Evolutionary conservation across 495 filamentous ascomycete species (phyloP).

Genomic region (Staphylotrichum tortipilum): DNA sequence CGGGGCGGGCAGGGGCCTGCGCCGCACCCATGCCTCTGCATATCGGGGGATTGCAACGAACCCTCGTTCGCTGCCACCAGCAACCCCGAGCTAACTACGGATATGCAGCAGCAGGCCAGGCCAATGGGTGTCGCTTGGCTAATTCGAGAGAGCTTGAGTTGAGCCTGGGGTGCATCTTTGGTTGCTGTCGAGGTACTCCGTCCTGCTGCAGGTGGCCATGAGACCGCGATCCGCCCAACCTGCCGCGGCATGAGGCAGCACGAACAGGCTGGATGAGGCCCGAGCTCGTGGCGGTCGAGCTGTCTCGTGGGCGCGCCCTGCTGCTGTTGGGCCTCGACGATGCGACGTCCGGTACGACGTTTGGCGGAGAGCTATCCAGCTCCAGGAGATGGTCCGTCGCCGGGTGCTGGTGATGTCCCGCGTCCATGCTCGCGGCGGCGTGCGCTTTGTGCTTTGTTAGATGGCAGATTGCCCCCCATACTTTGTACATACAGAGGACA

Average conservation of each 20-base stretch:
- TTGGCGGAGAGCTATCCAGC: no score
- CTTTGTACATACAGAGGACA: no score
- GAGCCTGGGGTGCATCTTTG: slow-evolving; percentile 19
- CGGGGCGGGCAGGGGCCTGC: slow-evolving; percentile 10
- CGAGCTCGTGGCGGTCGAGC: neutral
- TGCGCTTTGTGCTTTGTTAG: no score
- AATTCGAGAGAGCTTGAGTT: slow-evolving; percentile 22
- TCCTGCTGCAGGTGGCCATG: slow-evolving; percentile 10
- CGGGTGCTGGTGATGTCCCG: neutral
- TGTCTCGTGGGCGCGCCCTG: no score
- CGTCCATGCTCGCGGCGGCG: no score
- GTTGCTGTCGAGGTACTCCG: slow-evolving; percentile 11
- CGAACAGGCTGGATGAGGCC: neutral
- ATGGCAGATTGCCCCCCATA: no score
- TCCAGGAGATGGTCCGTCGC: neutral
- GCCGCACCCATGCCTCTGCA: slow-evolving; percentile 19
- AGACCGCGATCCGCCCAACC: no score
- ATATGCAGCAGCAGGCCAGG: no score
- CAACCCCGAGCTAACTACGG: slow-evolving; percentile 10
- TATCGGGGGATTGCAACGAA: slow-evolving; percentile 17
- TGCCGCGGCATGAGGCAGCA: slow-evolving; percentile 9
- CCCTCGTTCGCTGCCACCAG: slow-evolving; percentile 10
- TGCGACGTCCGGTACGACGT: no score
- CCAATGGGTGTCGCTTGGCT: slow-evolving; percentile 21
- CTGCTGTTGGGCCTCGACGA: no score